Conservation (phyloP, 2,329 filamentous ascomycete genomes). For the Tympanopsis confertula region DNA sequence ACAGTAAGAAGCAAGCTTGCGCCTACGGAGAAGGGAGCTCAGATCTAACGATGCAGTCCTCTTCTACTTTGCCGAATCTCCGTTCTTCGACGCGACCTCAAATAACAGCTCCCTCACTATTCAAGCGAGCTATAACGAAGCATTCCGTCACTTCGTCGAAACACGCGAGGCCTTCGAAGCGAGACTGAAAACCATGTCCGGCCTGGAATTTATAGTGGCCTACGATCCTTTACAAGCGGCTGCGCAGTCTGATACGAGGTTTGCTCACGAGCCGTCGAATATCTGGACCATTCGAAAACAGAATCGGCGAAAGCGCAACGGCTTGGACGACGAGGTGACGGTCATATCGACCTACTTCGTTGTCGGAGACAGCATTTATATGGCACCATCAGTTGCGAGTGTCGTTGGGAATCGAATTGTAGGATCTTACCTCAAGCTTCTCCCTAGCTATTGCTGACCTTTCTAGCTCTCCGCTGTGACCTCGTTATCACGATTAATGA, state of each 20-base stretch:
- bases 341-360: slow-evolving; percentile 47
- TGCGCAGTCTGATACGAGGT: slow-evolving; percentile 19
- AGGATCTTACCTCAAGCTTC: slow-evolving; percentile 9
- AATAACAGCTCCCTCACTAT: slow-evolving; percentile 45
- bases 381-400: slow-evolving; percentile 48
- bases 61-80: slow-evolving; percentile 49
- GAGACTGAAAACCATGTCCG: slow-evolving; percentile 37
- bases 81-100: slow-evolving; percentile 49
- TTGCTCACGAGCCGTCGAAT: slow-evolving; percentile 29
- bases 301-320: slow-evolving; percentile 27
- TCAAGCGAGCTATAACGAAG: slow-evolving; percentile 34
- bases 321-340: slow-evolving; percentile 32
- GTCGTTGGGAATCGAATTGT: slow-evolving; percentile 42
- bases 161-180: slow-evolving; percentile 44
- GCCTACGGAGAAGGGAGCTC: too few species aligned
- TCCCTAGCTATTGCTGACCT: slow-evolving; percentile 1
- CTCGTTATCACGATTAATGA: slow-evolving; percentile 40
- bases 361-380: slow-evolving; percentile 46
- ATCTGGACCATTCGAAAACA: slow-evolving; percentile 53
- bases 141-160: slow-evolving; percentile 33
- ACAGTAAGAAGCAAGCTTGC: slow-evolving; percentile 16
- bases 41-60: slow-evolving; percentile 28
- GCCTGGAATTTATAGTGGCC: slow-evolving; percentile 46
- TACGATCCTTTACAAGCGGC: slow-evolving; percentile 39
- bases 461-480: slow-evolving; percentile 39